Conservation (phyloP, 2,329 filamentous ascomycete genomes). For the Talaromyces sp. region DNA sequence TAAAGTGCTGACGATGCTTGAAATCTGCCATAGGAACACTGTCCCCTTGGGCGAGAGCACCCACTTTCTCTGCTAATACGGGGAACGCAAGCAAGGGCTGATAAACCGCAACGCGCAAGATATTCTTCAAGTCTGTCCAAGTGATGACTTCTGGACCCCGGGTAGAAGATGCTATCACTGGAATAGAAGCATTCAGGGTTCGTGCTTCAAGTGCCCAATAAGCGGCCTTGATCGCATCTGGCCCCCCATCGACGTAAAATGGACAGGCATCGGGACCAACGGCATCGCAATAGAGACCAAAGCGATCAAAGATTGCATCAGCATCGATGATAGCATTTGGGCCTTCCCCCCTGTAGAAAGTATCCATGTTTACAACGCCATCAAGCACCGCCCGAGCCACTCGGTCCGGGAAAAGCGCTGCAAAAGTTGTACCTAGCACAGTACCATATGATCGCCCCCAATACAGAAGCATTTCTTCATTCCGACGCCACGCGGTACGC, state of each 20-base stretch:
- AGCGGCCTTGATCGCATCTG: slow-evolving; percentile 29
- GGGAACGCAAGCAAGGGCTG: slow-evolving; percentile 34
- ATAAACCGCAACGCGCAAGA: slow-evolving; percentile 36
- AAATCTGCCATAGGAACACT: slow-evolving; percentile 33
- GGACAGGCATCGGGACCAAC: slow-evolving; percentile 33
- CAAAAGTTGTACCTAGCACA: slow-evolving; percentile 50
- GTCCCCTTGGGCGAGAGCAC: slow-evolving; percentile 29
- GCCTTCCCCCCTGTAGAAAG: slow-evolving; percentile 34
- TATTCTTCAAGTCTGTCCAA: slow-evolving; percentile 36
- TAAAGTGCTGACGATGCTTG: slow-evolving; percentile 30
- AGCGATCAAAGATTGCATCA: slow-evolving; percentile 39
- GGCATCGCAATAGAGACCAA: slow-evolving; percentile 35
- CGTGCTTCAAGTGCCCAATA: slow-evolving; percentile 28
- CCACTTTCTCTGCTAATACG: slow-evolving; percentile 29
- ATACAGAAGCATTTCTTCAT: slow-evolving; percentile 39
- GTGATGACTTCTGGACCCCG: slow-evolving; percentile 41
- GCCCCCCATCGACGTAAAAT: slow-evolving; percentile 31
- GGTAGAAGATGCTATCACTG: slow-evolving; percentile 31
- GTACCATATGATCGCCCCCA: slow-evolving; percentile 53
- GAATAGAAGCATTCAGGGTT: slow-evolving; percentile 31
- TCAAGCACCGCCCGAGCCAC: slow-evolving; percentile 37
- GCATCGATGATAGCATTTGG: slow-evolving; percentile 34
- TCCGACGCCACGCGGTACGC: slow-evolving; percentile 33
- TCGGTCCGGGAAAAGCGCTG: slow-evolving; percentile 48
- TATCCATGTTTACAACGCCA: slow-evolving; percentile 40